Evolutionary conservation across 2,329 filamentous ascomycete genomes (phyloP), one percentile per base, ranked within the genome.

Genomic region (Penicillium sp.): DNA sequence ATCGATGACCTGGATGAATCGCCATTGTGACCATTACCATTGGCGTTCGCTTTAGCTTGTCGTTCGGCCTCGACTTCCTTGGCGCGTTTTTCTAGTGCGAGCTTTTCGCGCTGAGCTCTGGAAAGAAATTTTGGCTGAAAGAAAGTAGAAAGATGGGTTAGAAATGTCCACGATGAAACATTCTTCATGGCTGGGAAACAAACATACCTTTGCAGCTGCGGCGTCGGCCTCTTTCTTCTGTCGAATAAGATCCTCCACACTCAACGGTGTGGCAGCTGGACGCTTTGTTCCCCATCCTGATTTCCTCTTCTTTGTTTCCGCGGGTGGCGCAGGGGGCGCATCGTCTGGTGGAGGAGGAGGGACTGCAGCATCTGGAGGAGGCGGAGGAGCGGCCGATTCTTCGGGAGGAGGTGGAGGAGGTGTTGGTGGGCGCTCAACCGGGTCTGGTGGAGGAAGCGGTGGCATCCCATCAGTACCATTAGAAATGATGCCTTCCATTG

Each of bases 211-310:
- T 39, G 87, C 79, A 7, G 87, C 84, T 11, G 85, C 87, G 23
- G 85, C 86, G 67, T 93, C 87, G 18, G 86, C 84, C 47, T 87
- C 87, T 60, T 86, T 87, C 74, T 94, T 94, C 69, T 90, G 85
- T 52, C 81, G 80, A 15, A 95, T 69, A 4, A 95, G 77, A 55
- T 94, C 86, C 65, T 95, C 89, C 41, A 95, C 83, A 60, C 87
- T 90, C 33, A 94, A 72, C 7, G 86, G 86, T 5, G 62, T 60
- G 3, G 54, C 41, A 5, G 60, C 47, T 32, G 63, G 57, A 57
- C 67, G 48, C 51, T 69, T 68, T 44, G 67, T 36, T 30, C 72
- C 73, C 73, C 73, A 78, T 52, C 77, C 76, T 36, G 62, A 56
- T 54, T 80, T 79, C 58, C 75, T 71, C 65, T 74, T 70, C 20